Evolutionary conservation across 257 asterid species (phyloP), one percentile per base, ranked within the genome.

Genomic region (Ocimum tenuiflorum): DNA sequence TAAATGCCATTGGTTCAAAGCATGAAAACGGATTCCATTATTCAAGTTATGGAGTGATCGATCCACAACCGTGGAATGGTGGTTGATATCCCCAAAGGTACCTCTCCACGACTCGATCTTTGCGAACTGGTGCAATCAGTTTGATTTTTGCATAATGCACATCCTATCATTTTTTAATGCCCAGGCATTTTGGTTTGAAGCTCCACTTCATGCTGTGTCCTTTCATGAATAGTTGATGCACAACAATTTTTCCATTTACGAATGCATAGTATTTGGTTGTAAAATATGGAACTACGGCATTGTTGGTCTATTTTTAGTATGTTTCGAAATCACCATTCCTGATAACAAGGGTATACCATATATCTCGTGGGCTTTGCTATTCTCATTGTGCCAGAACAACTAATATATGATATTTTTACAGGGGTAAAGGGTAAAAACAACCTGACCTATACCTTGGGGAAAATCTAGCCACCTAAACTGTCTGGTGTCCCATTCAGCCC

Each of bases 81-180:
- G 58, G 50, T 63, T 52, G 60, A 31, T 31, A 17, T 36, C 49
- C 60, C 38, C 38, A 65, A 35, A 72, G 79, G 79, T 75, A 68
- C 59, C 20, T 24, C 23, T 31, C 14, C 41, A 20, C 17, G n/a
- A 3, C 33, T 53, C 36, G 46, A 35, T 61, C 53, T 66, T 54
- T 29, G 20, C 27, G 42, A 14, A 8, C 22, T 55, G 55, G 8
- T 41, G 17, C 13, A 12, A 42, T 46, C 57, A 49, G 14, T 11
- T 8, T 8, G 49, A 48, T 49, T 23, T 27, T 29, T 29, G 29
- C 56, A 12, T 36, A 27, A 27, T 8, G 1, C 18, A 15, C n/a
- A n/a, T n/a, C n/a, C n/a, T n/a, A n/a, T 52, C 61, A 7, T 46
- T 12, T 46, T 39, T 33, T n/a, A 29, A 27, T 55, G 10, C 17